A percentile compares a stretch with the other conserved stretches of the same genome.
Conservation (phyloP, 495 filamentous ascomycete genomes). For the Bryoglossum gracile region DNA sequence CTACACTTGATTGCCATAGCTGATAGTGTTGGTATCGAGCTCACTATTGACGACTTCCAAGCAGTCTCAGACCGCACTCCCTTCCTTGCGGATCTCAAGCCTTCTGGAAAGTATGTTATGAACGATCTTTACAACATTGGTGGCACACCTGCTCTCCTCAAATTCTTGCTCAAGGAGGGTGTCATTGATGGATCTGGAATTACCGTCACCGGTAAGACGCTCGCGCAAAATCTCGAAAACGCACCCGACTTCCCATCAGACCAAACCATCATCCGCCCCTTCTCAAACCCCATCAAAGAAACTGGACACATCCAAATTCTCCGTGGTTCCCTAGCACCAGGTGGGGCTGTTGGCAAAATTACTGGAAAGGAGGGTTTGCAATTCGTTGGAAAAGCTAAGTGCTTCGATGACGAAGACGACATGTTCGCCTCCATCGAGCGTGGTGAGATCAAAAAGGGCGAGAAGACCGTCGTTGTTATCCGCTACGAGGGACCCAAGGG, state of each 20-base stretch:
- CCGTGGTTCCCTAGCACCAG: constrained; percentile 82
- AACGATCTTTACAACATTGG: constrained; percentile 84
- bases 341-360: constrained; percentile 93
- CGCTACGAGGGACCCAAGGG: constrained; percentile 87
- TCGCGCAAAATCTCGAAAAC: constrained; percentile 81
- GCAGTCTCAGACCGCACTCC: constrained; percentile 83
- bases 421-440: constrained; percentile 72
- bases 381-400: constrained; percentile 81
- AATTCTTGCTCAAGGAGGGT: constrained; percentile 85
- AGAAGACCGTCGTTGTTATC: constrained; percentile 97
- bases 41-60: constrained; percentile 98
- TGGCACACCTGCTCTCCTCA: constrained; percentile 84
- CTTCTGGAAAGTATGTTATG: constrained; percentile 95
- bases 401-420: constrained; percentile 78
- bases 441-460: constrained; percentile 85
- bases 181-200: constrained; percentile 80
- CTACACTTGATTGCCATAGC: constrained; percentile 96
- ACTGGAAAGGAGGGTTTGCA: constrained; percentile 92
- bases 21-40: constrained; percentile 84
- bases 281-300: constrained; percentile 85
- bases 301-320: constrained; percentile 98
- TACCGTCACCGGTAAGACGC: constrained; percentile 90
- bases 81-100: constrained; percentile 94
- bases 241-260: constrained; percentile 70
- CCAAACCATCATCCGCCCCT: constrained; percentile 86